These are phyloP conservation scores for Tranzscheliella williamsii DNA, from an alignment of 1,284 basidiomycete genomes.

Conservation along the genomic window DNA sequence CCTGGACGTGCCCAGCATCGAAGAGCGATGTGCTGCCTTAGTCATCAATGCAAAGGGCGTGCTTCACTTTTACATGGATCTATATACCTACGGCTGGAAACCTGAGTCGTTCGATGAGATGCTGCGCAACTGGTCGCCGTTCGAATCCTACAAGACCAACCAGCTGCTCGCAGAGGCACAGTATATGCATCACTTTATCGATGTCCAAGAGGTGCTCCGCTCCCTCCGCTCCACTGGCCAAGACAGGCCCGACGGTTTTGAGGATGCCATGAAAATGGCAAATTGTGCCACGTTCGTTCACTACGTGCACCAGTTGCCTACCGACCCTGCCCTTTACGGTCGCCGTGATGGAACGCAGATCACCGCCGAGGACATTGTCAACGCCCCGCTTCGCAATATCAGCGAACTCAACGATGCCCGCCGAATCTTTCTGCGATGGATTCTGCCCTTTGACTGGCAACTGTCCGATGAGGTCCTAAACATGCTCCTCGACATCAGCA, in stretches of 20 bases:
- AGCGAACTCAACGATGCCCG: constrained; percentile 45
- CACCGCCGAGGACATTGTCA: constrained; percentile 13
- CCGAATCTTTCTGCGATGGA: constrained; percentile 39
- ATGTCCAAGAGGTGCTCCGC: constrained; percentile 27
- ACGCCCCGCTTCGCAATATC: constrained; percentile 26
- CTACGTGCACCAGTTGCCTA: constrained; percentile 42
- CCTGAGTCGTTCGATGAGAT: constrained; percentile 35
- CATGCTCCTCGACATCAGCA: constrained; percentile 47
- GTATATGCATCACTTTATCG: constrained; percentile 47
- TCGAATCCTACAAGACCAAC: constrained; percentile 44
- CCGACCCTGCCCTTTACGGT: constrained; percentile 10
- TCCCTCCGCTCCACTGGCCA: constrained; percentile 13
- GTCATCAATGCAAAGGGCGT: constrained; percentile 39
- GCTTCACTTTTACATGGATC: constrained; percentile 37
- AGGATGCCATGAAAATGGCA: constrained; percentile 43
- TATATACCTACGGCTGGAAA: constrained; percentile 24
- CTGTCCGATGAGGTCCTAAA: constrained; percentile 37
- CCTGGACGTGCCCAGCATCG: constrained; percentile 33
- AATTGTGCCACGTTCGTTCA: constrained; percentile 51
- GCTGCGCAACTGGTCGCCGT: constrained; percentile 39
- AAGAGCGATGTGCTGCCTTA: constrained; percentile 38
- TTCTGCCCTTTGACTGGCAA: constrained; percentile 30
- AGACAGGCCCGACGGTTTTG: constrained; percentile 17
- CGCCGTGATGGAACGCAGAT: constrained; percentile 13
- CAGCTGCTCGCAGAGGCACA: constrained; percentile 40